Base-by-base conservation (phyloP, 2,329 filamentous ascomycete genomes). In the Aspergillus sp. region DNA sequence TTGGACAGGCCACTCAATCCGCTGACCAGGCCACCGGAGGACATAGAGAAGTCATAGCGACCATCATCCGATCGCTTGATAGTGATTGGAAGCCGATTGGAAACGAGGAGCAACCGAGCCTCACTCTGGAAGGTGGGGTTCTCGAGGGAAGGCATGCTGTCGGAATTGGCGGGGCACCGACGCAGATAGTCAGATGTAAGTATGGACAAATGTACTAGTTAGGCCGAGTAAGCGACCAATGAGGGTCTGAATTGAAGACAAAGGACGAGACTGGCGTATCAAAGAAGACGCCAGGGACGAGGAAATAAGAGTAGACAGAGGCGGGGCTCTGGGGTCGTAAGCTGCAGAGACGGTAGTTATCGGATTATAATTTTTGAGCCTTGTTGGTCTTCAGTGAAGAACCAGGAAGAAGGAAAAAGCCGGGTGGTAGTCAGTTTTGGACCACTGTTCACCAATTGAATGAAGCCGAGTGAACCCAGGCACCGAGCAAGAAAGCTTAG, bases 61-160 rank as follows among this genome's bases (percentile, higher is more conserved):
- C 92, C 93, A 82, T 97, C 91, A 55, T 95, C 91, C 56, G 89
- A 89, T 67, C 91, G 89, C 81, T 97, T 97, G 80, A 98, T 96
- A 65, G 94, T 98, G 76, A 98, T 96, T 60, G 95, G 94, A 45
- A 98, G 85, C 57, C 95, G 91, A 76, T 99, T 99, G 38, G 94
- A 97, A 69, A 97, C 89, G 51, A 98, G 88, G 55, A 97, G 85
- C 56, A 97, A 84, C 52, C 86, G 74, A 19, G 77, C 72, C 62
- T 77, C 76, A 55, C 73, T 76, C 55, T 66, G 59, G 5, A 36
- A 36, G 9, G 67, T 60, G 55, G 70, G 63, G 57, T 69, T 68
- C 59, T 78, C 74, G 52, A 71, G 61, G 23, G 71, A 69, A 56
- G 75, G 70, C 77, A 79, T 79, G 39, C 39, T 13, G 13, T 59